Evolutionary conservation across 1,284 basidiomycete genomes (phyloP).

Genomic region (Cutaneotrichosporon mucoides): DNA sequence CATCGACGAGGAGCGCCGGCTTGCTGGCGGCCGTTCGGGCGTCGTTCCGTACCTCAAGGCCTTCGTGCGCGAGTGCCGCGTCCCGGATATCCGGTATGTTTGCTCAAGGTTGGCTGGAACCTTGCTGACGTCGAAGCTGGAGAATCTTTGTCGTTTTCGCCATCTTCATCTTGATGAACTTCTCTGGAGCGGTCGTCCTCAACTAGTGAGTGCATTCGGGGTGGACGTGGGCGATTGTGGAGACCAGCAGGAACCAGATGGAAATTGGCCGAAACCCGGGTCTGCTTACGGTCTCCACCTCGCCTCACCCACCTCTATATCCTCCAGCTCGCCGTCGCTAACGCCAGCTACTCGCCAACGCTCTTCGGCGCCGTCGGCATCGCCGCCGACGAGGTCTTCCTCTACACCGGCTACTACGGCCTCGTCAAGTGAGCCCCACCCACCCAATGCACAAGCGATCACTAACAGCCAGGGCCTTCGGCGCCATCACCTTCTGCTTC

Average conservation of each 20-base stretch:
- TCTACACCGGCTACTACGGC: slow-evolving; percentile 50
- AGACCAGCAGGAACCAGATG: no score
- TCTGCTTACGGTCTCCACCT: no score
- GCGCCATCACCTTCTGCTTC: slow-evolving; percentile 27
- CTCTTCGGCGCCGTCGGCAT: slow-evolving; percentile 38
- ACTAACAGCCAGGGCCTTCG: slow-evolving; percentile 8
- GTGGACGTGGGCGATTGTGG: no score
- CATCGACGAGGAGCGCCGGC: slow-evolving; percentile 31
- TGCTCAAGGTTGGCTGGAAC: no score
- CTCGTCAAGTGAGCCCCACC: slow-evolving; percentile 35
- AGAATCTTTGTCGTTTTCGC: no score
- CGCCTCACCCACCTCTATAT: no score
- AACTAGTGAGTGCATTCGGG: neutral
- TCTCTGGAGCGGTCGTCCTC: neutral
- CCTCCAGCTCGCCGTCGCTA: neutral
- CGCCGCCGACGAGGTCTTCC: slow-evolving; percentile 26
- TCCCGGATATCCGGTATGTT: slow-evolving; percentile 2
- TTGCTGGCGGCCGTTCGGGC: slow-evolving; percentile 10
- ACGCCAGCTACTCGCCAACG: slow-evolving; percentile 32
- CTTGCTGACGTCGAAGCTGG: no score
- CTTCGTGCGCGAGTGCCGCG: neutral
- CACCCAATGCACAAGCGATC: neutral
- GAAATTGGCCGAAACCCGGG: no score
- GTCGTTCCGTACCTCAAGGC: slow-evolving; percentile 8
- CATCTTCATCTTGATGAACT: slow-evolving; percentile 11